Base-by-base conservation (phyloP, 768 basidiomycete species). In the Boletellus sp. region DNA sequence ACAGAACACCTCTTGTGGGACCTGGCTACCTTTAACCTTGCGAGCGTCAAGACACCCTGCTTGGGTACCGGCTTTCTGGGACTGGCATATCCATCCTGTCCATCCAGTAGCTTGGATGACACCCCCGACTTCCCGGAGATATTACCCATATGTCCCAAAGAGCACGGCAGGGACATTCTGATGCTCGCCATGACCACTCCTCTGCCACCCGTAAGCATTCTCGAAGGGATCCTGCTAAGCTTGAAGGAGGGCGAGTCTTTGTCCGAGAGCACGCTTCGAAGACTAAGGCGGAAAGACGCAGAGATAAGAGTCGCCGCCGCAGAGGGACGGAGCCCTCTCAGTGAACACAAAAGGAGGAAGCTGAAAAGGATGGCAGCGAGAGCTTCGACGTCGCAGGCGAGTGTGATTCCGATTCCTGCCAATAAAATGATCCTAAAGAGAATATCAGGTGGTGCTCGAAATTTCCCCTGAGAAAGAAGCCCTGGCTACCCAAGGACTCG, bases 41-140 rank as follows among this genome's bases (percentile, higher is more conserved):
- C 63, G 8, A 63, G 60, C 6, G 44, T 65, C 51, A 54, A 47
- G 53, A 36, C 45, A 3, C 51, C 57, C 9, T 54, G 23, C 23
- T 26, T 53, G 13, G 63, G 62, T 24, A 63, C 62, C 2, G 48
- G 54, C 28, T 65, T 65, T 41, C 51, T 65, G 15, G 62, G 62
- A 26, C 31, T 65, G 32, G 48, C 48, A 12, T 31, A 45, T 33
- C 42, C 60, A 4, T 50, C 39, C 34, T 19, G 32, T 28, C 38
- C 4, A 22, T 13, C 8, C 26, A 16, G 45, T 6, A 17, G 5
- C 40, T 28, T 15, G 43, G 63, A 65, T 17, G 63, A 63, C 11
- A 54, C 52, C 7, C 57, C 60, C 6, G 63, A 63, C 38, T 31
- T 53, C 11, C 55, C 51, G 2, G 51, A 50, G 6, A 48, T 47